Conservation (phyloP, 2,329 filamentous ascomycete species). For the Alternaria conjuncta region DNA sequence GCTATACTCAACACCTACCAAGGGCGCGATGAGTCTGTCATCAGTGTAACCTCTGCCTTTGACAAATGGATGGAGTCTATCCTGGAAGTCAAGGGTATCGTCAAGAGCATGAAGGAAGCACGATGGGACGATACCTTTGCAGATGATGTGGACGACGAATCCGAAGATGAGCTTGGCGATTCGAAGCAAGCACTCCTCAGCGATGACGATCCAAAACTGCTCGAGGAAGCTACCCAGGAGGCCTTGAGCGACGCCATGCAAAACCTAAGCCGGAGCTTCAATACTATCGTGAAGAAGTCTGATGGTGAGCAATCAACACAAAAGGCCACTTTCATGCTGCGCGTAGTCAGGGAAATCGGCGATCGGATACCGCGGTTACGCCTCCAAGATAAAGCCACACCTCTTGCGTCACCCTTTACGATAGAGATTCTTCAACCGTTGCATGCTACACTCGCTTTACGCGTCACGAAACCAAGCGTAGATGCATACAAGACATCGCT, state of each 20-base stretch:
- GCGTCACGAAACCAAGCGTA: slow-evolving; percentile 60
- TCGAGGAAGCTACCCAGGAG: slow-evolving; percentile 66
- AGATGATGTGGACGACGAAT: slow-evolving; percentile 72
- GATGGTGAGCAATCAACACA: slow-evolving; percentile 44
- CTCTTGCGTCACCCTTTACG: slow-evolving; percentile 37
- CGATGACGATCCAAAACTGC: slow-evolving; percentile 70
- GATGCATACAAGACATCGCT: slow-evolving; percentile 53
- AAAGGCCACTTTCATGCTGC: slow-evolving; percentile 68
- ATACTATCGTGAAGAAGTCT: slow-evolving; percentile 56
- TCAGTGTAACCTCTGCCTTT: slow-evolving; percentile 68
- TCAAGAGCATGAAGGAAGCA: slow-evolving; percentile 70
- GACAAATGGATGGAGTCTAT: slow-evolving; percentile 76
- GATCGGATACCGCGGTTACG: slow-evolving; percentile 53
- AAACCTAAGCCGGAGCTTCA: slow-evolving; percentile 64
- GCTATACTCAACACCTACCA: slow-evolving; percentile 72
- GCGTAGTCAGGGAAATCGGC: slow-evolving; percentile 76
- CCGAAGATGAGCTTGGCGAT: slow-evolving; percentile 74
- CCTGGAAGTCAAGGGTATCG: slow-evolving; percentile 67
- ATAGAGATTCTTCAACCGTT: slow-evolving; percentile 67
- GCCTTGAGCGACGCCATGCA: slow-evolving; percentile 65
- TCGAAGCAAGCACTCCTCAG: slow-evolving; percentile 71
- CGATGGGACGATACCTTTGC: slow-evolving; percentile 79
- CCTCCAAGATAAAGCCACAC: slow-evolving; percentile 39
- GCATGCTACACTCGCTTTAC: slow-evolving; percentile 65
- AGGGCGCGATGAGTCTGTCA: slow-evolving; percentile 73